Percentiles rank a stretch among this genome's conserved stretches.
phyloP scores from a whole-genome alignment of 805 yeast species.

The Metschnikowia rubicola region DNA sequence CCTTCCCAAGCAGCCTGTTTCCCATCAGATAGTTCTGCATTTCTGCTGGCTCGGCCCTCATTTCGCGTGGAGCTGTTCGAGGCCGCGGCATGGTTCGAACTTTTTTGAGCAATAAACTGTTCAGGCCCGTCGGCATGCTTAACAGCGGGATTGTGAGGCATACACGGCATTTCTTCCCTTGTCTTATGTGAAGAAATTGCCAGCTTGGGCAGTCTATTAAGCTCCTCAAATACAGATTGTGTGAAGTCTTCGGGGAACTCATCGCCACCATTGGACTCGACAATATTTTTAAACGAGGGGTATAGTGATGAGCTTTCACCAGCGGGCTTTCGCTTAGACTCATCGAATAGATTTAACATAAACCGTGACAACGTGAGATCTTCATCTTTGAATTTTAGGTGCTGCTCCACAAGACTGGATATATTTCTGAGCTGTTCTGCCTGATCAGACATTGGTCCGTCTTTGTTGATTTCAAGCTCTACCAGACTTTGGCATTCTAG shows the following conservation, averaged over 20 bases:
- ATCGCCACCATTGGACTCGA: slow-evolving; percentile 39
- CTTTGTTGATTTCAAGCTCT: too few species aligned
- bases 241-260: slow-evolving; percentile 36
- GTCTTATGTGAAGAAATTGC: too few species aligned
- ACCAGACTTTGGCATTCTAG: too few species aligned
- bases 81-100: too few species aligned
- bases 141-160: too few species aligned
- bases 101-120: too few species aligned
- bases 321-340: slow-evolving; percentile 13
- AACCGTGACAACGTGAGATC: slow-evolving; percentile 28
- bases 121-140: too few species aligned
- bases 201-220: slow-evolving; percentile 1
- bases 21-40: too few species aligned
- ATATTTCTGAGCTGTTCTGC: neutral
- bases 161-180: too few species aligned
- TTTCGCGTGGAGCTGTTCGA: too few species aligned
- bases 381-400: slow-evolving; percentile 12
- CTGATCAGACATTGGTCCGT: slow-evolving; percentile 1
- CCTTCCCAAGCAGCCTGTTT: too few species aligned
- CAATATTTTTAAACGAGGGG: slow-evolving; percentile 13
- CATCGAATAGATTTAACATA: slow-evolving; percentile 24
- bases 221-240: slow-evolving; percentile 17
- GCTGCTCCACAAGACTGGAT: slow-evolving; percentile 7
- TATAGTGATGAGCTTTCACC: slow-evolving; percentile 5
- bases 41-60: too few species aligned